A percentile compares a stretch with the other conserved stretches of the same genome.
phyloP scores from a whole-genome alignment of 1,284 basidiomycete species.

The Leccinum griseonigrum region DNA sequence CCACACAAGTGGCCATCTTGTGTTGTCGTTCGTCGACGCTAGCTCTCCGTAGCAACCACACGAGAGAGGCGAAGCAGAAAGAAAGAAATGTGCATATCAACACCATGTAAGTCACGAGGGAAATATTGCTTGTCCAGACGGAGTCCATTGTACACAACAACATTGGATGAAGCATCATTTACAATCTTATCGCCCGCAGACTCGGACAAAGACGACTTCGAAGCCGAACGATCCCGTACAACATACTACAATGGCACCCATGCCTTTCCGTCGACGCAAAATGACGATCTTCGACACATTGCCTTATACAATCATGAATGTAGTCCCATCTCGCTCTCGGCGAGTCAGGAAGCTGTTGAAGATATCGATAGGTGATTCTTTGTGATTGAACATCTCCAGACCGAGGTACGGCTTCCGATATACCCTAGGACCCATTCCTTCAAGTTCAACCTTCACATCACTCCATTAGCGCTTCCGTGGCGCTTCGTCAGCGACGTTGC shows the following conservation, averaged over 20 bases:
- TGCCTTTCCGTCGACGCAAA: background rate
- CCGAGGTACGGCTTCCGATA: background rate
- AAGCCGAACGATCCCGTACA: background rate
- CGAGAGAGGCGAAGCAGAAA: no score
- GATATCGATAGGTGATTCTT: background rate
- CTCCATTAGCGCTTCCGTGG: background rate
- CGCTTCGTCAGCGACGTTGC: background rate
- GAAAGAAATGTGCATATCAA: no score
- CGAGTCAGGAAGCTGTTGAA: background rate
- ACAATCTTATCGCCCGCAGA: background rate
- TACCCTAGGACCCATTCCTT: background rate
- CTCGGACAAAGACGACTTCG: background rate
- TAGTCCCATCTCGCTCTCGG: background rate
- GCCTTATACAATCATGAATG: background rate
- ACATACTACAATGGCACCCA: background rate
- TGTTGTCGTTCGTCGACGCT: no score
- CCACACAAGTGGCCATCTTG: no score
- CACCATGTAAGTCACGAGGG: no score
- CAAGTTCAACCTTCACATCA: background rate
- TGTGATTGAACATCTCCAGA: no score
- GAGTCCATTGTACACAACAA: no score
- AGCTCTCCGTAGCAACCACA: no score
- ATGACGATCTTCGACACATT: background rate
- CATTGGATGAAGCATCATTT: background rate
- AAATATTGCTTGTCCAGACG: no score